These are phyloP conservation scores for Colletotrichum tropicicola DNA, from an alignment of 2,329 filamentous ascomycete genomes.

Conservation along the genomic window DNA sequence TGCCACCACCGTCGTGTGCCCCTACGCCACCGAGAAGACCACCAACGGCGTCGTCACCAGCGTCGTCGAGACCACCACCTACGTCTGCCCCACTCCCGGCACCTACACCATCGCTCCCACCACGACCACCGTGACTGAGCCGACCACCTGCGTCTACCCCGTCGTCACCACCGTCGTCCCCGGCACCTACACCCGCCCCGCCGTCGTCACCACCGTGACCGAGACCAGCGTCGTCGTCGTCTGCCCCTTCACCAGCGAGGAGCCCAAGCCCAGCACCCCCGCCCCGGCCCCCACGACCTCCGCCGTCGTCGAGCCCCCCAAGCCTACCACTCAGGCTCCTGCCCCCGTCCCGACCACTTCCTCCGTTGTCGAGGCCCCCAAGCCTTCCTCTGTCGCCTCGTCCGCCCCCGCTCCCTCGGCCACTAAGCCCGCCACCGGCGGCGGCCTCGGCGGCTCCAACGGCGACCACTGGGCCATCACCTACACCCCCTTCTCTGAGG, in stretches of 20 bases:
- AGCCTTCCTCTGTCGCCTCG: slow-evolving; percentile 34
- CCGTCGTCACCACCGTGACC: slow-evolving; percentile 73
- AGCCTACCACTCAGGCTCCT: slow-evolving; percentile 31
- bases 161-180: slow-evolving; percentile 71
- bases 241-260: slow-evolving; percentile 70
- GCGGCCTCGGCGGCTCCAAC: slow-evolving; percentile 46
- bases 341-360: slow-evolving; percentile 32
- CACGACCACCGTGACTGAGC: slow-evolving; percentile 65
- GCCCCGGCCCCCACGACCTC: slow-evolving; percentile 36
- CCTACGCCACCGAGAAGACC: slow-evolving; percentile 72
- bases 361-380: slow-evolving; percentile 33
- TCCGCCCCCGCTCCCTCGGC: slow-evolving; percentile 30
- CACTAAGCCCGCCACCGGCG: slow-evolving; percentile 38
- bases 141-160: slow-evolving; percentile 70
- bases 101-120: slow-evolving; percentile 79
- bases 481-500: slow-evolving; percentile 77
- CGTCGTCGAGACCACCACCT: slow-evolving; percentile 75
- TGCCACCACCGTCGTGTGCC: slow-evolving; percentile 75
- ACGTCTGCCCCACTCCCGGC: slow-evolving; percentile 76
- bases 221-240: slow-evolving; percentile 73
- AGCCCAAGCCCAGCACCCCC: slow-evolving; percentile 39
- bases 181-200: slow-evolving; percentile 77
- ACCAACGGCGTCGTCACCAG: slow-evolving; percentile 68
- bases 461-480: slow-evolving; percentile 77
- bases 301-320: slow-evolving; percentile 32